These are phyloP conservation scores for Cutaneotrichosporon sp. DNA, from an alignment of 1,284 basidiomycete species.

Conservation along the genomic window DNA sequence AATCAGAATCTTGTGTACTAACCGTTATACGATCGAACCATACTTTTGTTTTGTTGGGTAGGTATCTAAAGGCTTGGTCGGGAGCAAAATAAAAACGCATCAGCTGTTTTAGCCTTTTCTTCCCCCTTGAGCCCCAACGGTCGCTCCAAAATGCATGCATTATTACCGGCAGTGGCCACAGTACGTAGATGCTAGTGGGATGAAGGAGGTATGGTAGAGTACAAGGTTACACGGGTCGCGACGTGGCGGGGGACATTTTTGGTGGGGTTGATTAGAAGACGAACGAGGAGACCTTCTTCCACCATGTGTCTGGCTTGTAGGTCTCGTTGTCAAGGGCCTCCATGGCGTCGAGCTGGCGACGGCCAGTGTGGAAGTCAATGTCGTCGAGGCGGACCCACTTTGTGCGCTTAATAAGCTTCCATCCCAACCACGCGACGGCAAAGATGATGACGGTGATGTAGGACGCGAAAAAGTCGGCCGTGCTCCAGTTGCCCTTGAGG, in stretches of 20 bases:
- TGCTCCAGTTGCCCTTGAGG: conserved; percentile 56
- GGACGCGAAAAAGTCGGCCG: conserved; percentile 41
- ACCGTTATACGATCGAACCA: conserved; percentile 1
- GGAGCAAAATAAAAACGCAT: too few relatives aligned
- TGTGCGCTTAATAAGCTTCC: conserved; percentile 57
- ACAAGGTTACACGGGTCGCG: too few relatives aligned
- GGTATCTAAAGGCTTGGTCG: too few relatives aligned
- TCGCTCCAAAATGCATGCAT: too few relatives aligned
- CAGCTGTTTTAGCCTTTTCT: too few relatives aligned
- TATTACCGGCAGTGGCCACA: too few relatives aligned
- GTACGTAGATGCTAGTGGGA: too few relatives aligned
- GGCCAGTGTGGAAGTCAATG: conserved; percentile 62
- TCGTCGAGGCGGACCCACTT: conserved; percentile 53
- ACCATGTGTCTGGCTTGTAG: conserved; percentile 23
- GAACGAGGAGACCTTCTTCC: conserved; percentile 21
- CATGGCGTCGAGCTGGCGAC: conserved; percentile 59
- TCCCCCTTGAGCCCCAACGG: too few relatives aligned
- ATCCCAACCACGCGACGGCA: conserved; percentile 55
- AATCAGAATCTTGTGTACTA: conserved; percentile 4
- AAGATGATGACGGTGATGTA: conserved; percentile 44
- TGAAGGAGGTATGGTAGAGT: too few relatives aligned
- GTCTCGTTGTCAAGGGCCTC: conserved; percentile 45
- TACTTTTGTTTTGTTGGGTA: too few relatives aligned
- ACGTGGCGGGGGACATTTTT: background rate
- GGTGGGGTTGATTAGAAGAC: conserved; percentile 26